Evolutionary conservation across 805 yeast species (phyloP).

Genomic region (Candida dendrica): DNA sequence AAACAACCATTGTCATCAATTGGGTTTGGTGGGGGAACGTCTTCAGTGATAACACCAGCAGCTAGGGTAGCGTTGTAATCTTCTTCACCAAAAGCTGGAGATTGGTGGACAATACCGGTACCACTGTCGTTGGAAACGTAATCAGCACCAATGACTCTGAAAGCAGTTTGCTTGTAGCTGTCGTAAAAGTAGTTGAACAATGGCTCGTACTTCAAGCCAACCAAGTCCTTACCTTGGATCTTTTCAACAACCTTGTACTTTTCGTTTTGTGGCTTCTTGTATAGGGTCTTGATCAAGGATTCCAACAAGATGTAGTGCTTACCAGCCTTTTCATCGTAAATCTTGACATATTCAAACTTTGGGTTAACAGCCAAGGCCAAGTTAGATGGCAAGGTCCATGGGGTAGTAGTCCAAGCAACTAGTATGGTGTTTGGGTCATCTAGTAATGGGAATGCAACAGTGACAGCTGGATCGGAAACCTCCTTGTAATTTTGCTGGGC

Average conservation of each 20-base stretch:
- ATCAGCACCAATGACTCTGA: constrained; percentile 72
- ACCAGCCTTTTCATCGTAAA: constrained; percentile 81
- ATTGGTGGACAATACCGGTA: constrained; percentile 98
- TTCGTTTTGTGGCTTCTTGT: constrained; percentile 92
- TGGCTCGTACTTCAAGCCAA: constrained; percentile 77
- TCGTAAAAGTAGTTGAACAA: constrained; percentile 76
- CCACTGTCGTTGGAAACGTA: constrained; percentile 93
- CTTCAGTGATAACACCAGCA: constrained; percentile 68
- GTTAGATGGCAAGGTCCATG: constrained; percentile 98
- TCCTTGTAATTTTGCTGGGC: constrained; percentile 98
- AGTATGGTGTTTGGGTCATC: constrained; percentile 77
- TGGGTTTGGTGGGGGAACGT: constrained; percentile 79
- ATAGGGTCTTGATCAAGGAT: constrained; percentile 70
- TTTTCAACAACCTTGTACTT: constrained; percentile 78
- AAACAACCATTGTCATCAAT: constrained; percentile 90
- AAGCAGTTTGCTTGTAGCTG: constrained; percentile 67
- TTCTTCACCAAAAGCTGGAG: constrained; percentile 99
- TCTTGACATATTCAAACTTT: constrained; percentile 83
- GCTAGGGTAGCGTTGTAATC: constrained; percentile 82
- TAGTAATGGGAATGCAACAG: constrained; percentile 76
- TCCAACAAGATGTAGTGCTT: constrained; percentile 80
- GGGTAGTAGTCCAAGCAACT: constrained; percentile 99
- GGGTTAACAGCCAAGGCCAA: constrained; percentile 90
- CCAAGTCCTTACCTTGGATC: constrained; percentile 71
- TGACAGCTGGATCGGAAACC: constrained; percentile 93